Evolutionary conservation across 2,329 filamentous ascomycete genomes (phyloP), one percentile per base, ranked within the genome.

Genomic region (Xylariaceae sp.): DNA sequence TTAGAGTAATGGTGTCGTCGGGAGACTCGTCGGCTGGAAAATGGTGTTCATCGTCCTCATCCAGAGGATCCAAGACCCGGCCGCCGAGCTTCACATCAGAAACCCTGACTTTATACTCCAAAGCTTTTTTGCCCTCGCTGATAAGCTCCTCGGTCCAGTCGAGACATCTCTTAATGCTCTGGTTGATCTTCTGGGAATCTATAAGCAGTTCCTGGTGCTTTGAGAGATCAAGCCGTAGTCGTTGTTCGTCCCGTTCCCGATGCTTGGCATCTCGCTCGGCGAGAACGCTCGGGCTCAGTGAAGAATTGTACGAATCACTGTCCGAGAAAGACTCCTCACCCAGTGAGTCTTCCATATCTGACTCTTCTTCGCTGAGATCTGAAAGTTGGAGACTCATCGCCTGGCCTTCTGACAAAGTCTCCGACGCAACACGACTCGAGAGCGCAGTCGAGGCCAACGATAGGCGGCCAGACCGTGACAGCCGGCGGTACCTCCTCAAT

Each of bases 121-220:
- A 74, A 0, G 93, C 93, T 59, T 88, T 91, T 57, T 83, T 86
- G 4, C 86, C 93, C 53, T 96, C 89, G 37, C 79, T 83, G 61
- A 98, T 95, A 34, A 98, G 75, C 48, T 87, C 83, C 59, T 98
- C 91, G 0, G 90, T 94, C 78, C 88, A 91, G 51, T 83, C 82
- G 26, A 96, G 74, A 62, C 93, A 98, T 36, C 88, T 78, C 63
- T 89, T 94, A 34, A 98, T 76, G 61, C 87, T 95, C 62, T 94
- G 87, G 60, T 96, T 97, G 73, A 97, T 89, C 68, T 89, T 94
- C 58, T 96, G 89, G 52, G 86, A 93, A 61, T 95, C 90, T 30
- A 89, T 72, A 8, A 98, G 77, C 1, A 97, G 72, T 57, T 95
- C 85, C 51, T 89, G 87, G 61, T 98, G 93, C 59, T 90, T 91